Evolutionary conservation across 2,329 filamentous ascomycete species (phyloP), one percentile per base, ranked within the genome.

Genomic region (Amesomyces nigricolor): DNA sequence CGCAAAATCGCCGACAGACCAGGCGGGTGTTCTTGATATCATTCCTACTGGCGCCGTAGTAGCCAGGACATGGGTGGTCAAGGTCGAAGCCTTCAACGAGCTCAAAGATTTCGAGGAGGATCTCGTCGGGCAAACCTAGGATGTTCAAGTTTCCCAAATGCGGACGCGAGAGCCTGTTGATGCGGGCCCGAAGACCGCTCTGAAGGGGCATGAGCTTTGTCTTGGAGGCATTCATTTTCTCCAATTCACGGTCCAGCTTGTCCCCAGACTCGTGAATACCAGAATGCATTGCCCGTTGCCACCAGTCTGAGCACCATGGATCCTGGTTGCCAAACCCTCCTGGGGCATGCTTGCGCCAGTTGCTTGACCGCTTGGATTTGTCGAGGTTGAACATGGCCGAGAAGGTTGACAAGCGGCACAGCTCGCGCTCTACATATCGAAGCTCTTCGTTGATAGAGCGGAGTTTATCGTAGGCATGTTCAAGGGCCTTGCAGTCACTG

Each of bases 91-190:
- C 16, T 32, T 56, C 53, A 1, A 54, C 13, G n/a, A 35, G 13
- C 46, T 53, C 39, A 16, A 59, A 54, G 10, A 59, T 49, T 7
- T 37, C 13, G 13, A 56, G 47, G 19, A 59, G 57, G 32, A 59
- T 30, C 51, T 59, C 57, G 47, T 59, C 38, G 9, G 53, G 57
- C 6, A 59, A 26, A 37, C 54, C 51, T 4, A 54, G 26, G 10
- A 58, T 39, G 42, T 3, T 47, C 35, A 58, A 13, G 3, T 40
- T 44, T 39, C 53, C 16, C 40, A 56, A 35, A n/a, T 29, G 45
- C 32, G 48, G 52, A 16, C 52, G 56, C 14, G 56, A 58, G 16
- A 48, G 26, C 13, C 29, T 14, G 22, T 58, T 48, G 37, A 48
- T 43, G 14, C 17, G 13, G 37, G 17, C 14, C 16, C 47, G 46